These are phyloP conservation scores for Hypericum perforatum DNA, from an alignment of 345 rosid genomes.

Conservation along the genomic window DNA sequence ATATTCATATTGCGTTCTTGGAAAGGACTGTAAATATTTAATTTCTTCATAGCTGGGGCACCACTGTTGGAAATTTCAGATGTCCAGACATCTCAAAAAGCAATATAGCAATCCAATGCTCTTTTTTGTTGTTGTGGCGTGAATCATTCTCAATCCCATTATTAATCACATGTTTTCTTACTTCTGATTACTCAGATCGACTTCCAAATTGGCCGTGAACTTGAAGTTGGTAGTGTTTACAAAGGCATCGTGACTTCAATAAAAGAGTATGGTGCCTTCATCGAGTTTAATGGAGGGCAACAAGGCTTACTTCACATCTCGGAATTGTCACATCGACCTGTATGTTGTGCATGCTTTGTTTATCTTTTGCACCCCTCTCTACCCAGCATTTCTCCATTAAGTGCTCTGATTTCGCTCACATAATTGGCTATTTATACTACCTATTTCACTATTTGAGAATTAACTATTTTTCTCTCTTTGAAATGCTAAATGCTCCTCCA, in stretches of 20 bases:
- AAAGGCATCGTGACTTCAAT: conserved; percentile 79
- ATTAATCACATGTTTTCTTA: neutral
- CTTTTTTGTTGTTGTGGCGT: too few relatives aligned
- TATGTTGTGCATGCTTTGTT: conserved; percentile 22
- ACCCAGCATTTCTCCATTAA: too few relatives aligned
- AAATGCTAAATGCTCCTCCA: conserved; percentile 18
- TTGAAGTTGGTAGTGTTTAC: conserved; percentile 74
- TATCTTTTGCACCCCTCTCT: neutral
- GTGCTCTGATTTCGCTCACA: too few relatives aligned
- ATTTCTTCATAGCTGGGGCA: too few relatives aligned
- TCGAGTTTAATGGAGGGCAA: conserved; percentile 95
- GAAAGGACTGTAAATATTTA: too few relatives aligned
- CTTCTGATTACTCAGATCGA: conserved; percentile 49
- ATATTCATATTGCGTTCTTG: neutral
- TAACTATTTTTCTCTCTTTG: conserved; percentile 2
- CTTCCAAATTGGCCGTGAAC: conserved; percentile 71
- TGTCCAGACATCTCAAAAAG: too few relatives aligned
- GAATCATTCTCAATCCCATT: too few relatives aligned
- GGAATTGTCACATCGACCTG: conserved; percentile 88
- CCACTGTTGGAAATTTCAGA: too few relatives aligned
- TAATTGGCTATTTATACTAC: neutral
- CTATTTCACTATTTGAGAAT: neutral
- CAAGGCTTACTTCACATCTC: conserved; percentile 87
- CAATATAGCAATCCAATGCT: too few relatives aligned
- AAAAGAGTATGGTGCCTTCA: conserved; percentile 96